Evolutionary conservation across 1,284 basidiomycete genomes (phyloP).

Genomic region (Cutaneotrichosporon sp.): DNA sequence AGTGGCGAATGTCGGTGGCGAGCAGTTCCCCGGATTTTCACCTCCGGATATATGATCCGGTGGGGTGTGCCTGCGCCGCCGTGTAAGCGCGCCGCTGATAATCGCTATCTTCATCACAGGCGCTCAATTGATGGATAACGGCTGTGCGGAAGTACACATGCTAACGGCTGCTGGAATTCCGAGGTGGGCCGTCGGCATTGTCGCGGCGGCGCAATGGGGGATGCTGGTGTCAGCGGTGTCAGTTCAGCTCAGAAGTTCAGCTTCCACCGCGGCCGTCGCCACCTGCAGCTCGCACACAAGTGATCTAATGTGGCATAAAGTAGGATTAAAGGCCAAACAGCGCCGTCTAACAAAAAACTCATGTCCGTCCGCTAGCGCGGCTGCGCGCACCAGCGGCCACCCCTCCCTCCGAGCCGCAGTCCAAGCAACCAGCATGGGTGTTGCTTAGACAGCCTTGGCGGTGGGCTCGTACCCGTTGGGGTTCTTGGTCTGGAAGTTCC

Average conservation of each 20-base stretch:
- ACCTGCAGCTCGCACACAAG: too few species aligned
- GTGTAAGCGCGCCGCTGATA: not conserved
- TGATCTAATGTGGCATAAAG: slow-evolving; percentile 1
- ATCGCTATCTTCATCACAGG: not conserved
- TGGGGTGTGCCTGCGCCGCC: too few species aligned
- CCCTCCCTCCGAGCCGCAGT: not conserved
- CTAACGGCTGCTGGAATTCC: not conserved
- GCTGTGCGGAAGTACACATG: too few species aligned
- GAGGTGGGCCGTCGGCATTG: not conserved
- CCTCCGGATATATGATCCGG: not conserved
- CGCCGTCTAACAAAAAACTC: not conserved
- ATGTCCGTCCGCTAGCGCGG: not conserved
- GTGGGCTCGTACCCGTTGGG: slow-evolving; percentile 65
- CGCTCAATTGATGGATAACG: too few species aligned
- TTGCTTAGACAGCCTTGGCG: slow-evolving; percentile 9
- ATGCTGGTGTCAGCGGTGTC: too few species aligned
- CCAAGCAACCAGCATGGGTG: not conserved
- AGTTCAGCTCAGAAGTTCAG: too few species aligned
- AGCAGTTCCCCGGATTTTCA: not conserved
- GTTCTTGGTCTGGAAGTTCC: slow-evolving; percentile 90
- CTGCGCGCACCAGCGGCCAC: not conserved
- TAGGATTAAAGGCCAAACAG: not conserved
- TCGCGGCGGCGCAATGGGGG: too few species aligned
- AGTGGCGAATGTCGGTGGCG: too few species aligned
- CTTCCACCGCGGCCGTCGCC: too few species aligned